Conservation (phyloP, 2,329 filamentous ascomycete species). For the Aquanectria penicillioides region DNA sequence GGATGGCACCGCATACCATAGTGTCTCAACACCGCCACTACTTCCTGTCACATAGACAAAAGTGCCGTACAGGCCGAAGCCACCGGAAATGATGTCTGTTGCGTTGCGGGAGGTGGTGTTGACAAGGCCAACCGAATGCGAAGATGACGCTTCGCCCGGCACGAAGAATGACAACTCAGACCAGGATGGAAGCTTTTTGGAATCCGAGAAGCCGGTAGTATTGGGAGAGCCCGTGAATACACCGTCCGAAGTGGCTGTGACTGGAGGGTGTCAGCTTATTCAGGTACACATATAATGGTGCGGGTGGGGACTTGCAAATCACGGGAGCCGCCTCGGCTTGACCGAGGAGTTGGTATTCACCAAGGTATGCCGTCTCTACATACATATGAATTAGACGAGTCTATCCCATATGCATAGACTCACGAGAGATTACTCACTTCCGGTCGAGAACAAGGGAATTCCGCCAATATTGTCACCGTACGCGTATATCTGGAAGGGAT, state of each 20-base stretch:
- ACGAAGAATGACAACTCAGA: conserved; percentile 12
- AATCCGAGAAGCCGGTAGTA: conserved; percentile 2
- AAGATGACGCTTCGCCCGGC: conserved; percentile 12
- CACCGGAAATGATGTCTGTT: neutral
- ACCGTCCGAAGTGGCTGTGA: neutral
- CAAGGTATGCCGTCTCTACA: conserved; percentile 15
- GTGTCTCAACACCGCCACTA: neutral
- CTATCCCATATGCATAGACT: too few relatives aligned
- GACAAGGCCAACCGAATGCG: conserved; percentile 12
- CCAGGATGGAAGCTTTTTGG: conserved; percentile 16
- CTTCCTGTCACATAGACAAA: neutral
- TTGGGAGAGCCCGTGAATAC: conserved; percentile 21
- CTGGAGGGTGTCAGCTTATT: neutral
- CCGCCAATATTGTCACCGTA: conserved; percentile 13
- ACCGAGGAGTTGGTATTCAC: conserved; percentile 7
- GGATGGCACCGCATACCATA: conserved; percentile 18
- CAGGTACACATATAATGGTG: too few relatives aligned
- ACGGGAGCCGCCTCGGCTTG: conserved; percentile 21
- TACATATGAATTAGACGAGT: neutral
- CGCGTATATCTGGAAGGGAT: conserved; percentile 15
- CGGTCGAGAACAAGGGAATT: conserved; percentile 13
- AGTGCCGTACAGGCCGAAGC: conserved; percentile 20
- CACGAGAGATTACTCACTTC: neutral
- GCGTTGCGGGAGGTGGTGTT: neutral
- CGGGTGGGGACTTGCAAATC: conserved; percentile 13